These are phyloP conservation scores for Mortierella sp. DNA, from an alignment of 371 early-diverging fungal genomes.

Conservation along the genomic window DNA sequence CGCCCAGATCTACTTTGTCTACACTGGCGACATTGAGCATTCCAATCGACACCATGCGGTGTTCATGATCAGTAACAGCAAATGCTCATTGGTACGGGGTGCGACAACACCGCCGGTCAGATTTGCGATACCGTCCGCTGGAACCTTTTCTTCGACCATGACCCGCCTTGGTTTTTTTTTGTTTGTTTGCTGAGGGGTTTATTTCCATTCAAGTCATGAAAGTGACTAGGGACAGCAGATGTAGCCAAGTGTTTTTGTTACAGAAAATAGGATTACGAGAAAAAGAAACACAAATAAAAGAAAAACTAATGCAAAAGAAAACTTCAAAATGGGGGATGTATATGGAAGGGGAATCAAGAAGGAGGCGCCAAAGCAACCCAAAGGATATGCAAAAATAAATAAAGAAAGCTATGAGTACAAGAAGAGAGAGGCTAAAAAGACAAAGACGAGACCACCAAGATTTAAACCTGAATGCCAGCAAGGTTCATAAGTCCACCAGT, in stretches of 20 bases:
- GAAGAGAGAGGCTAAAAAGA: not conserved
- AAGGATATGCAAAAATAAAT: not conserved
- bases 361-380: not conserved
- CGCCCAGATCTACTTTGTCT: no score
- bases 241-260: not conserved
- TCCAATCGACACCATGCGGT: no score
- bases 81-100: no score
- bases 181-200: not conserved
- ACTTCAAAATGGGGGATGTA: not conserved
- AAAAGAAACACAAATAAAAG: not conserved
- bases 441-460: not conserved
- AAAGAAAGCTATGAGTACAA: not conserved
- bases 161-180: no score
- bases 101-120: no score
- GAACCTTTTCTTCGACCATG: no score
- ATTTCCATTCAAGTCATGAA: constrained; percentile 2
- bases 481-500: constrained; percentile 48
- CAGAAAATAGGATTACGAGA: not conserved
- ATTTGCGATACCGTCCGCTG: no score
- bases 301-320: not conserved
- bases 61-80: no score
- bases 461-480: constrained; percentile 54
- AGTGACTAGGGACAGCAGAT: not conserved
- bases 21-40: no score
- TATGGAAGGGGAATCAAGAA: not conserved